Evolutionary conservation across 495 filamentous ascomycete genomes (phyloP), one percentile per base, ranked within the genome.

Genomic region (Clavariopsis aquatica): DNA sequence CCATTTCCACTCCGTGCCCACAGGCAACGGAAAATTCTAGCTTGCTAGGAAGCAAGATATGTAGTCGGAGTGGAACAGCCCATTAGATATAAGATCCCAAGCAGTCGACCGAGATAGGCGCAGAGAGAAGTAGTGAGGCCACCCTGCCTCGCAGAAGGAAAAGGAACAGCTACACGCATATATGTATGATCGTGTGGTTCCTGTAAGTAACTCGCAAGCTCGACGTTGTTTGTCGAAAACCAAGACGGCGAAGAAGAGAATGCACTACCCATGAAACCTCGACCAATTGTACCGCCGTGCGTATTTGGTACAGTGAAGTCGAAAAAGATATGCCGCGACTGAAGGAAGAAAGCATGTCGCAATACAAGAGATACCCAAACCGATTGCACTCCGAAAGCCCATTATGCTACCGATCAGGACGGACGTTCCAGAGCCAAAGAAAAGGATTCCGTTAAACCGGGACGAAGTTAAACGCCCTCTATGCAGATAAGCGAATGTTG

Each of bases 241-340:
- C 38, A 43, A 43, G 38, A 10, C 13, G 38, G 38, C n/a, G 13
- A 43, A 43, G 38, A 43, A 43, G 51, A 53, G 51, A 53, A 53
- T 27, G 51, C 51, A 53, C 5, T 22, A 20, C 51, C 51, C 1
- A 52, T 10, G 28, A 53, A 53, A 31, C 10, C 17, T 19, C 20
- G 5, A 19, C 10, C 27, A 36, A 27, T 9, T 49, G 43, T 51
- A 45, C 26, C 29, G 26, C 23, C 20, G 36, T 19, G 27, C 17
- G 20, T 19, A 24, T 57, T 57, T 60, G 43, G 24, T 60, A 60
- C 57, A 60, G 43, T 26, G 43, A 22, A 29, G 57, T 27, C n/a
- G 46, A 52, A 20, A n/a, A 20, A 49, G 29, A 13, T 49, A 52
- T 52, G 6, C 51, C 24, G 47, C 29, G 47, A 53, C 20, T 28